Percentiles rank a stretch among this genome's conserved stretches.
These are phyloP conservation scores for Conticribra weissflogii DNA, from an alignment of 108 stramenopile genomes.

Conservation along the genomic window DNA sequence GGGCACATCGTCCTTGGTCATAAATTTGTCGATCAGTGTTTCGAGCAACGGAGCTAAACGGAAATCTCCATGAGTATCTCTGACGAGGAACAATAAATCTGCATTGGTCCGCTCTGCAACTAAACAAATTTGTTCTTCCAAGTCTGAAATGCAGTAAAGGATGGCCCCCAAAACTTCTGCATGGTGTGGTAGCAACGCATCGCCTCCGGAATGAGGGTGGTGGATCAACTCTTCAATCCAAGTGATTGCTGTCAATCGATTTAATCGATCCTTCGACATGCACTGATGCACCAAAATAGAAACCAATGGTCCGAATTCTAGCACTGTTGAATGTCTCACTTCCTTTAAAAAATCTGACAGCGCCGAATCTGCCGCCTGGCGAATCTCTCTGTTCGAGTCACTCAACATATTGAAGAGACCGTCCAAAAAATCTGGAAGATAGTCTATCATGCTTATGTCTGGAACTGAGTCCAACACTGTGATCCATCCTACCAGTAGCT, in stretches of 20 bases:
- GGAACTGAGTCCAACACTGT: constrained; percentile 95
- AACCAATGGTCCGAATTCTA: constrained; percentile 96
- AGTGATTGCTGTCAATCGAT: constrained; percentile 92
- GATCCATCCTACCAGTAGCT: constrained; percentile 97
- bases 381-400: constrained; percentile 94
- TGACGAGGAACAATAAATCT: constrained; percentile 85
- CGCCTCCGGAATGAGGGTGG: constrained; percentile 90
- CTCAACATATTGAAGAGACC: constrained; percentile 98
- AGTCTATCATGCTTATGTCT: constrained; percentile 96
- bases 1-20: constrained; percentile 89
- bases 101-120: constrained; percentile 92
- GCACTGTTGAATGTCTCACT: constrained; percentile 83
- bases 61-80: constrained; percentile 74
- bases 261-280: constrained; percentile 90
- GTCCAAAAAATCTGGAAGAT: constrained; percentile 95
- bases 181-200: constrained; percentile 88
- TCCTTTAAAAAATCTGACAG: constrained; percentile 89
- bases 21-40: constrained; percentile 85
- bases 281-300: constrained; percentile 94
- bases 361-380: constrained; percentile 90
- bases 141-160: constrained; percentile 90
- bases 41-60: constrained; percentile 87
- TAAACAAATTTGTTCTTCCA: constrained; percentile 88
- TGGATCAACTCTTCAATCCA: constrained; percentile 96
- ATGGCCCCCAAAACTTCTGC: constrained; percentile 92